A percentile compares a stretch with the other conserved stretches of the same genome.
phyloP scores from a whole-genome alignment of 352 stramenopile species.

The Phytophthora citricola region DNA sequence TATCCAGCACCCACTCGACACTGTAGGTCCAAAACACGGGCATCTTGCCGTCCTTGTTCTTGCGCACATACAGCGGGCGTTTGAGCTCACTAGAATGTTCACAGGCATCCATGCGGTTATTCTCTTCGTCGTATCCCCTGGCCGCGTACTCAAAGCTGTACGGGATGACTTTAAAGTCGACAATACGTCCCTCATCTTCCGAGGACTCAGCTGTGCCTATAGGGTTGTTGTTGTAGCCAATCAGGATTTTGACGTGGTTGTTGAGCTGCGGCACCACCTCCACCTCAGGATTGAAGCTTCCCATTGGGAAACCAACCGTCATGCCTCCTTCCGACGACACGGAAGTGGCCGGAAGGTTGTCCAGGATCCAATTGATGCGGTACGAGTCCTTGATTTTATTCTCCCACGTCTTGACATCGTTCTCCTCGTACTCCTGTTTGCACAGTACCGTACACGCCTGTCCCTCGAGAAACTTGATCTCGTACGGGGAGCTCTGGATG shows the following conservation, averaged over 20 bases:
- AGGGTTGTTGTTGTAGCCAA: conserved; percentile 97
- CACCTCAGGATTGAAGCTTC: conserved; percentile 91
- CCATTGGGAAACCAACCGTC: conserved; percentile 88
- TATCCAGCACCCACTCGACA: conserved; percentile 96
- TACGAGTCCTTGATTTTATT: conserved; percentile 97
- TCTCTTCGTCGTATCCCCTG: conserved; percentile 63
- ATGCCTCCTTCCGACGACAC: conserved; percentile 70
- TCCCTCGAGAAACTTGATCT: conserved; percentile 91
- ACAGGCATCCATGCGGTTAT: conserved; percentile 80
- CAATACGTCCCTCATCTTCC: conserved; percentile 94
- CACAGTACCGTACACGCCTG: conserved; percentile 80
- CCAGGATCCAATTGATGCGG: conserved; percentile 98
- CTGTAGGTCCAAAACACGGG: conserved; percentile 97
- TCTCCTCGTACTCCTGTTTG: conserved; percentile 91
- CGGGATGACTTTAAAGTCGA: conserved; percentile 98
- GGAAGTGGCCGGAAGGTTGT: conserved; percentile 96
- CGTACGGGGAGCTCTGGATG: conserved; percentile 99
- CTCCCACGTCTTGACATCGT: conserved; percentile 92
- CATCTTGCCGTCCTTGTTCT: conserved; percentile 85
- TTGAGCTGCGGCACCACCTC: conserved; percentile 94
- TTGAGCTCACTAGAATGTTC: conserved; percentile 74
- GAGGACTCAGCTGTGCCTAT: conserved; percentile 50
- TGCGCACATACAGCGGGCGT: conserved; percentile 80
- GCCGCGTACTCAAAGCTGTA: conserved; percentile 96
- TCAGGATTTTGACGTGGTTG: conserved; percentile 99